Evolutionary conservation across 495 filamentous ascomycete species (phyloP).

Genomic region (Daldinia caldariorum): DNA sequence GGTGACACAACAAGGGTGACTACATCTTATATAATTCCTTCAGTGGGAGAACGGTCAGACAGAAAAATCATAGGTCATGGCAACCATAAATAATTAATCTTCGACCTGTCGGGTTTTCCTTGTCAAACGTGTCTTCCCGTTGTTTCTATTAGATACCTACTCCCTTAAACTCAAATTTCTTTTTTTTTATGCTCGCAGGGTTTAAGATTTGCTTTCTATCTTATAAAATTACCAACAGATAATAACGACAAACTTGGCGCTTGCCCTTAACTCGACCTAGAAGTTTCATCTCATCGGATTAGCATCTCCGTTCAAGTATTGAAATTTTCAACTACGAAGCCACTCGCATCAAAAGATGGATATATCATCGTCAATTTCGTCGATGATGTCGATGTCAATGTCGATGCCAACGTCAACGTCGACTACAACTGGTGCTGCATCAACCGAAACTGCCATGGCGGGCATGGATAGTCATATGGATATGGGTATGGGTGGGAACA

Average conservation of each 20-base stretch:
- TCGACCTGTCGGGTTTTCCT: neutral
- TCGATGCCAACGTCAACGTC: neutral
- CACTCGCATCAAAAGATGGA: constrained; percentile 16
- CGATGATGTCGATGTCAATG: neutral
- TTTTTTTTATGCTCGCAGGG: neutral
- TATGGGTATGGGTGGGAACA: constrained; percentile 26
- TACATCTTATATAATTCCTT: neutral
- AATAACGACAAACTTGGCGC: neutral
- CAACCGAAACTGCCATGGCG: constrained; percentile 42
- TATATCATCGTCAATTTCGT: neutral
- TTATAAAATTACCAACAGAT: neutral
- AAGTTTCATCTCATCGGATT: neutral
- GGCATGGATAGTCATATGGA: constrained; percentile 1
- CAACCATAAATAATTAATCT: constrained; percentile 3
- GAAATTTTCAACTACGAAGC: neutral
- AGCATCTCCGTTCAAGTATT: neutral
- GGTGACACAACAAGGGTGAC: neutral
- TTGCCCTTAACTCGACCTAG: neutral
- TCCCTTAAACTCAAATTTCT: neutral
- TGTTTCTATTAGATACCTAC: neutral
- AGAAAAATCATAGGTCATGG: neutral
- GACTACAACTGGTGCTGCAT: constrained; percentile 35
- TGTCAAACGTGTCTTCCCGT: neutral
- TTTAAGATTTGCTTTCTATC: neutral
- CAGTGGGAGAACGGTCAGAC: neutral